A percentile compares a stretch with the other conserved stretches of the same genome.
phyloP scores from a whole-genome alignment of 129 eudicot genomes.

The Glebionis coronaria region DNA sequence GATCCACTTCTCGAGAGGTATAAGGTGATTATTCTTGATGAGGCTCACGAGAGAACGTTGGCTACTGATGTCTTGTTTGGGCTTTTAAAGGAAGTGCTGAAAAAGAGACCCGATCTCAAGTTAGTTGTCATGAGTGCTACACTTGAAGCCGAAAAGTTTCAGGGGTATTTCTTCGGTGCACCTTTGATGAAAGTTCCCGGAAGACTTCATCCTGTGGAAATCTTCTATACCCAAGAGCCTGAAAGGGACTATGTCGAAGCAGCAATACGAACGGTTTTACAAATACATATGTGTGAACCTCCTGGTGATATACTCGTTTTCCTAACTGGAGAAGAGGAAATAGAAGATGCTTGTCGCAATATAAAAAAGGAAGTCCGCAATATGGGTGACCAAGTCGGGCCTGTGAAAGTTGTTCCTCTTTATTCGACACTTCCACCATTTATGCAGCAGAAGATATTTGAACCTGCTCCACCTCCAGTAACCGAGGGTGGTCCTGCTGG shows the following conservation, averaged over 20 bases:
- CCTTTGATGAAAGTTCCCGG: conserved; percentile 99
- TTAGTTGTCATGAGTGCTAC: conserved; percentile 99
- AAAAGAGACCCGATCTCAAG: conserved; percentile 82
- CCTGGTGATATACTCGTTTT: conserved; percentile 96
- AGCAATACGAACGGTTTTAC: conserved; percentile 74
- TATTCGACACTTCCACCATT: conserved; percentile 96
- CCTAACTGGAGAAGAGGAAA: conserved; percentile 96
- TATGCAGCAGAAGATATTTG: conserved; percentile 98
- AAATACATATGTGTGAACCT: conserved; percentile 80
- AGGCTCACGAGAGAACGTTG: conserved; percentile 95
- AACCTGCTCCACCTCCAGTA: conserved; percentile 81
- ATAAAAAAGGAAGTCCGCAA: conserved; percentile 72
- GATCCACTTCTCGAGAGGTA: conserved; percentile 94
- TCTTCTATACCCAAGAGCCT: conserved; percentile 95
- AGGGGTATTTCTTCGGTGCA: conserved; percentile 85
- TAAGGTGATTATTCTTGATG: conserved; percentile 93
- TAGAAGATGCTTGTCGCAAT: conserved; percentile 91
- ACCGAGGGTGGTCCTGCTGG: conserved; percentile 90
- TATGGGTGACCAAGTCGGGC: conserved; percentile 83
- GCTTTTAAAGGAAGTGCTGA: conserved; percentile 86
- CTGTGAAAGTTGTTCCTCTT: conserved; percentile 76
- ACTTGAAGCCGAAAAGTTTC: conserved; percentile 96
- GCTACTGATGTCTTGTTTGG: conserved; percentile 98
- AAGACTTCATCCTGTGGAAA: conserved; percentile 93
- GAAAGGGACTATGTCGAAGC: conserved; percentile 96